A percentile compares a stretch with the other conserved stretches of the same genome.
Evolutionary conservation across 805 yeast genomes (phyloP).

Genomic region (Teunomyces funiuensis): DNA sequence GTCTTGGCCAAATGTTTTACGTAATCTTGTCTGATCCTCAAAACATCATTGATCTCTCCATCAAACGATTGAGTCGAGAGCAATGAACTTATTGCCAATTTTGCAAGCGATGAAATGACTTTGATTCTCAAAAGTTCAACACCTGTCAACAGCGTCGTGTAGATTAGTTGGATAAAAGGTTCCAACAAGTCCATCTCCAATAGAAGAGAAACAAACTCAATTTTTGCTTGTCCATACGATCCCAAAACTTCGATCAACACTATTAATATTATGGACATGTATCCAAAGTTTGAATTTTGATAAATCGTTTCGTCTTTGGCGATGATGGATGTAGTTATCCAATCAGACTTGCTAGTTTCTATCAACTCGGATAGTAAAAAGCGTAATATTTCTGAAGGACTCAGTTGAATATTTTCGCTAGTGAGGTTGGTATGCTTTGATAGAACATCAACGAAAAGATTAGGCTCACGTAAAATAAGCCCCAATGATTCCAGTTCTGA

Average conservation of each 20-base stretch:
- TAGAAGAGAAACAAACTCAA: conserved; percentile 71
- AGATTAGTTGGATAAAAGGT: conserved; percentile 67
- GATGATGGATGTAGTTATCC: conserved; percentile 16
- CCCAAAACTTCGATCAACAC: conserved; percentile 67
- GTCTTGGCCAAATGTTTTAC: conserved; percentile 66
- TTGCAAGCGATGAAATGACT: conserved; percentile 61
- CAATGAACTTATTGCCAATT: conserved; percentile 59
- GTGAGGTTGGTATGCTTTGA: no score
- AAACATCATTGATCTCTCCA: conserved; percentile 54
- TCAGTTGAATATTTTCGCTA: no score
- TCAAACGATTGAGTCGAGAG: conserved; percentile 57
- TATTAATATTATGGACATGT: conserved; percentile 67
- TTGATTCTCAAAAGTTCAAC: no score
- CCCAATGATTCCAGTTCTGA: conserved; percentile 54
- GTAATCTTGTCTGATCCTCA: conserved; percentile 69
- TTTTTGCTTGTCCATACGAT: conserved; percentile 77
- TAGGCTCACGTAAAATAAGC: conserved; percentile 48
- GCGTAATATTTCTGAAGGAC: conserved; percentile 58
- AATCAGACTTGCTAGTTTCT: conserved; percentile 39
- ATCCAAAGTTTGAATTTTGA: conserved; percentile 46
- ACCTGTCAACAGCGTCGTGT: conserved; percentile 48
- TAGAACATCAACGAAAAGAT: conserved; percentile 45
- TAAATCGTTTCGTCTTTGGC: conserved; percentile 2
- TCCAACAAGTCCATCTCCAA: conserved; percentile 55
- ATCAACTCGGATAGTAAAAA: conserved; percentile 65